phyloP scores from a whole-genome alignment of 106 monocot species.

The Triglochin maritima region DNA sequence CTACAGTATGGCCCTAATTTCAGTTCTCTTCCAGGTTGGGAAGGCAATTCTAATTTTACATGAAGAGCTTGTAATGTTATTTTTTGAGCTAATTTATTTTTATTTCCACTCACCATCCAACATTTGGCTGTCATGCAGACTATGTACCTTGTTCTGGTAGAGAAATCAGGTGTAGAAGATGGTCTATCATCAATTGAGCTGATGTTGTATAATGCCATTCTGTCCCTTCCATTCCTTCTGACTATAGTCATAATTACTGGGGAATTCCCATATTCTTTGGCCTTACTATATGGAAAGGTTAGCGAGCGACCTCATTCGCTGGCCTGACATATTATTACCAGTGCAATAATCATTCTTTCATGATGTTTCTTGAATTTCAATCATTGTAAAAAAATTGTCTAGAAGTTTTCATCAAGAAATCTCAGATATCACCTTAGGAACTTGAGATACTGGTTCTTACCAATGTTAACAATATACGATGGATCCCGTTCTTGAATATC shows the following conservation, averaged over 20 bases:
- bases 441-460: too few species aligned
- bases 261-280: conserved; percentile 72
- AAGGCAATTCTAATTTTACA: neutral
- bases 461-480: too few species aligned
- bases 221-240: conserved; percentile 74
- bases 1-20: conserved; percentile 79
- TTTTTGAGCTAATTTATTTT: too few species aligned
- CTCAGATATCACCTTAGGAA: too few species aligned
- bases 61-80: too few species aligned
- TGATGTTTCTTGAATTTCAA: too few species aligned
- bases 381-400: too few species aligned
- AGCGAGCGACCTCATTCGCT: neutral
- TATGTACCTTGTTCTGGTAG: conserved; percentile 88
- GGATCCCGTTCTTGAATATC: too few species aligned
- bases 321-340: neutral
- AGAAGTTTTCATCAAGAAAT: too few species aligned
- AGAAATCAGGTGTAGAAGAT: conserved; percentile 92
- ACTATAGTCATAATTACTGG: conserved; percentile 68
- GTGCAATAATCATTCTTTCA: too few species aligned
- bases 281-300: conserved; percentile 59
- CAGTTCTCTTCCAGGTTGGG: conserved; percentile 91
- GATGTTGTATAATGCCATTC: conserved; percentile 80
- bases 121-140: conserved; percentile 30
- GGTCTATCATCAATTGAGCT: conserved; percentile 75
- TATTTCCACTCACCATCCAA: too few species aligned